Percentiles rank a stretch among this genome's conserved stretches.
These are phyloP conservation scores for Colletotrichum cereale DNA, from an alignment of 2,329 filamentous ascomycete species.

Conservation along the genomic window DNA sequence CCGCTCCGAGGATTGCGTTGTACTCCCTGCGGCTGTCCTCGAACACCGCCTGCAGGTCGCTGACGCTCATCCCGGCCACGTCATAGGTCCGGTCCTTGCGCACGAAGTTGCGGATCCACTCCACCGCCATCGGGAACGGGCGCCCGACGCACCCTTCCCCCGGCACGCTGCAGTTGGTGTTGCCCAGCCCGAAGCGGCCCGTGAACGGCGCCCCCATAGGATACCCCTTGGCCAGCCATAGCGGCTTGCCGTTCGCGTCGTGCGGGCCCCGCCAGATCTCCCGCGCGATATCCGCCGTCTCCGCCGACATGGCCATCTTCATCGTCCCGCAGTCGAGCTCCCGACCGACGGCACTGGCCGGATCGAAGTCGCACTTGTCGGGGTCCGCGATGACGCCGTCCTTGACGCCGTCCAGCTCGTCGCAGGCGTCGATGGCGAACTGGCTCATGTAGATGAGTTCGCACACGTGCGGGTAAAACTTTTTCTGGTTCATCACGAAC, in stretches of 20 bases:
- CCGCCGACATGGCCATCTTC: constrained; percentile 30
- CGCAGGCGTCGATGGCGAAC: constrained; percentile 41
- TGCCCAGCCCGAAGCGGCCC: constrained; percentile 32
- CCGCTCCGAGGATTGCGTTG: constrained; percentile 45
- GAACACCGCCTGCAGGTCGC: constrained; percentile 28
- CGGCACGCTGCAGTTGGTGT: constrained; percentile 36
- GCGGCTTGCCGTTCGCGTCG: constrained; percentile 17
- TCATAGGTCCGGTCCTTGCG: constrained; percentile 30
- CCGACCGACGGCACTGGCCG: constrained; percentile 39
- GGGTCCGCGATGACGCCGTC: constrained; percentile 36
- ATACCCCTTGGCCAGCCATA: constrained; percentile 31
- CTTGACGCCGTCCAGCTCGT: constrained; percentile 36
- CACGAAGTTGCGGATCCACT: constrained; percentile 38
- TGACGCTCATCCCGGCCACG: constrained; percentile 16
- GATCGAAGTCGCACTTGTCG: constrained; percentile 44
- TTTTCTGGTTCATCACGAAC: constrained; percentile 37
- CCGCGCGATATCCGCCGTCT: constrained; percentile 21
- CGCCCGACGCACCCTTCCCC: constrained; percentile 14
- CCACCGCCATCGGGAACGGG: constrained; percentile 38
- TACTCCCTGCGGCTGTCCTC: constrained; percentile 35
- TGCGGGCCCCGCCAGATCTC: constrained; percentile 37
- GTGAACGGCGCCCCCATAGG: constrained; percentile 36
- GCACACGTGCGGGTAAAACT: constrained; percentile 33
- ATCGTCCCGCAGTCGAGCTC: constrained; percentile 45
- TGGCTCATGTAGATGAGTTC: constrained; percentile 49